Base-by-base conservation (phyloP, 202 grass and related monocot species). In the Setaria viridis region DNA sequence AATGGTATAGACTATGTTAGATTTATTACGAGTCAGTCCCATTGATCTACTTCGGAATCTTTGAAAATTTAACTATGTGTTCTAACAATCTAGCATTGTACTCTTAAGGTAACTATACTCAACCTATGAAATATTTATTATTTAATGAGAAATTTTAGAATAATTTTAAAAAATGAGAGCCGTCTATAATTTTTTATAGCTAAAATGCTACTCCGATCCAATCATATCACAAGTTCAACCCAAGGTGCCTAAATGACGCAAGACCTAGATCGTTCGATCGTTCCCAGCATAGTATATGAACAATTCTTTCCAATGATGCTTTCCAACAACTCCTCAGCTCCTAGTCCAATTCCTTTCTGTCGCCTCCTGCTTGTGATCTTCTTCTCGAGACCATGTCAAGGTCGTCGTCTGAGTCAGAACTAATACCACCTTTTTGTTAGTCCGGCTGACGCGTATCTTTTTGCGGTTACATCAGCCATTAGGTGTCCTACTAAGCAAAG, bases 381-480 rank as follows among this genome's bases (percentile, higher is more conserved):
- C 64, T 70, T 62, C 5, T 15, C 32, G 20, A 77, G 63, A 74
- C 74, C 35, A 47, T 83, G 66, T 79, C 35, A 74, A 72, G 32
- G 80, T 66, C 19, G 76, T 5, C 68, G 67, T 67, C 58, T 79
- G 2, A 50, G 69, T 80, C 81, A 84, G 43, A 63, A 14, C 81
- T 33, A 37, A 4, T 13, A 14, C 0, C 8, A 14, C 46, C 5
- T 3, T 57, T 80, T 76, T 89, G 5, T 53, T 70, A 70, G 48
- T 41, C 75, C 4, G 65, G 35, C 55, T 55, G 80, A 84, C 47
- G 17, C 46, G 9, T 48, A 55, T 41, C 80, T 72, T 90, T 86
- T 86, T 72, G 57, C 78, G 57, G 88, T 86, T 73, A 50, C 88
- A 90, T 82, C 73, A 86, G 83, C 55, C 50, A 58, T 86, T 82